These are phyloP conservation scores for Penicillium sp. DNA, from an alignment of 2,329 filamentous ascomycete species.

Conservation along the genomic window DNA sequence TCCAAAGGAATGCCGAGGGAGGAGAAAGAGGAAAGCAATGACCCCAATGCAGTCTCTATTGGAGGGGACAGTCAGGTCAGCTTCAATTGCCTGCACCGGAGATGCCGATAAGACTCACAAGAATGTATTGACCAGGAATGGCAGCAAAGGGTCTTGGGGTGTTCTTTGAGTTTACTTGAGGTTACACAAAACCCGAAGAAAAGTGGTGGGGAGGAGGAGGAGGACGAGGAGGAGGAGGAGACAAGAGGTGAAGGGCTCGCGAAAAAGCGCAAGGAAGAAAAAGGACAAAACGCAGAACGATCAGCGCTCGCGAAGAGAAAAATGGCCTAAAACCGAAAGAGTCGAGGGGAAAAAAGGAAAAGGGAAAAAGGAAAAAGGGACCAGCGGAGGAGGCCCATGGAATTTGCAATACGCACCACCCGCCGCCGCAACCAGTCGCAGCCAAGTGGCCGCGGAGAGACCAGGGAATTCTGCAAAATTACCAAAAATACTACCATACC, in stretches of 20 bases:
- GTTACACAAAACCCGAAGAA: constrained; percentile 15
- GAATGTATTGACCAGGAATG: constrained; percentile 5
- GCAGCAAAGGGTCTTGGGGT: constrained; percentile 5
- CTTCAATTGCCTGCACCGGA: constrained; percentile 1
- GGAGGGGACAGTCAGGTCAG: background rate
- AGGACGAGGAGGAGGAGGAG: constrained; percentile 2
- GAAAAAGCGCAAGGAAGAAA: constrained; percentile 8
- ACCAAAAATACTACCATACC: constrained; percentile 2
- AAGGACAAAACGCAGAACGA: constrained; percentile 8
- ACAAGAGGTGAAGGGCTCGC: constrained; percentile 3
- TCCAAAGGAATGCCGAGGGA: background rate
- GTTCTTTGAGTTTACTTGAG: constrained; percentile 7
- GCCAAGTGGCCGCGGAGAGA: too few relatives aligned
- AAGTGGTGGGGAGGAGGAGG: constrained; percentile 6
- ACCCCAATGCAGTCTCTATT: constrained; percentile 2
- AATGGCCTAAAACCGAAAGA: background rate
- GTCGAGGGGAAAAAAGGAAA: constrained; percentile 6
- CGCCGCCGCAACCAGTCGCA: background rate
- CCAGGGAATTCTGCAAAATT: background rate
- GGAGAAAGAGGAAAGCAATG: background rate
- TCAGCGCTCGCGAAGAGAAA: background rate
- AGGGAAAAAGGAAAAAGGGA: constrained; percentile 15
- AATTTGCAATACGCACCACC: constrained; percentile 20
- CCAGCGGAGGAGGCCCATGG: constrained; percentile 5
- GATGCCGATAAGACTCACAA: constrained; percentile 9